Base-by-base conservation (phyloP, 805 yeast genomes). In the Yarrowia sp. region DNA sequence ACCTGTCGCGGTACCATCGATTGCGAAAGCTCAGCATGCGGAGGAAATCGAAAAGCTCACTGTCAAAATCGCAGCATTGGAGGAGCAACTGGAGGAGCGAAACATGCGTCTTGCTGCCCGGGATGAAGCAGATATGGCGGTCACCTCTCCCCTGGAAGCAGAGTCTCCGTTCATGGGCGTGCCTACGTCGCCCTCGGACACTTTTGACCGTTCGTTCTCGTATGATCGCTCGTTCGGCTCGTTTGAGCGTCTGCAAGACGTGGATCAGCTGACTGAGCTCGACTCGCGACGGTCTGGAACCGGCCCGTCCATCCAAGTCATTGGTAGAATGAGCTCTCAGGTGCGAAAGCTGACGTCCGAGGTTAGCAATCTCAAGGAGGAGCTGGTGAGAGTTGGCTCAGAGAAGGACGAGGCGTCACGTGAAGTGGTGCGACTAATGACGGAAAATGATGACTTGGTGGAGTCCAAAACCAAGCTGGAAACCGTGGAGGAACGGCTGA, bases 291-390 rank as follows among this genome's bases (percentile, higher is more conserved):
- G 53, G 12, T 30, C 68, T 20, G 47, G 55, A 17, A 20, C 13
- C 20, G 81, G 79, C 12, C 76, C 80, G 0, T 75, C 79, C 20
- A 82, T 88, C 52, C 97, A 90, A 74, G 75, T 91, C 66, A 84
- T 91, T 58, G 86, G 89, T 70, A 90, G 88, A 73, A 82, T 95
- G 82, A 87, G 93, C 55, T 79, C 90, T 0, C 91, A 87, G 61
- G 86, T 94, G 19, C 83, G 97, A 69, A 83, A 93, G 68, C 79
- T 94, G 47, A 97, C 94, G 75, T 84, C 89, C 34, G 98, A 95
- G 74, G 76, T 92, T 15, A 77, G 85, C 50, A 83, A 90, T 0
- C 78, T 87, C 64, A 84, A 81, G 70, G 92, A 89, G 53, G 92
- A 90, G 65, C 82, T 88, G 55, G 80, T 79, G 34, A 81, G 81